Conservation (phyloP, 371 early-diverging fungal genomes). For the Mucor indicus region DNA sequence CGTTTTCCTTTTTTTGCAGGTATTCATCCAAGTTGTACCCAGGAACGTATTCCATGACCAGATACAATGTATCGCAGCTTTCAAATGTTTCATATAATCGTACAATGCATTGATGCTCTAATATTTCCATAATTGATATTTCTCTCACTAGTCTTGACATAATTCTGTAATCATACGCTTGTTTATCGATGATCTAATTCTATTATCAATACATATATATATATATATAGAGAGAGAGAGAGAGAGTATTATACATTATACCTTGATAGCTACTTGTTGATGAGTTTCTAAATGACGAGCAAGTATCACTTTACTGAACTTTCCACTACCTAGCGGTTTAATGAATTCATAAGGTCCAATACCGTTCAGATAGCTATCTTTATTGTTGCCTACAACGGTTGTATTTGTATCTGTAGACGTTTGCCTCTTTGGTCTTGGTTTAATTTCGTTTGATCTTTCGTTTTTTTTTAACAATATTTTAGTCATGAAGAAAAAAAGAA, state of each 20-base stretch:
- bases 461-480: too few relatives aligned
- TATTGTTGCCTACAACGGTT: slow-evolving; percentile 29
- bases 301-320: slow-evolving; percentile 82
- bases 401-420: not conserved
- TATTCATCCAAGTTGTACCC: slow-evolving; percentile 59
- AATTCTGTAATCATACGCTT: too few relatives aligned
- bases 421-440: too few relatives aligned
- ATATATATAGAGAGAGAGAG: too few relatives aligned
- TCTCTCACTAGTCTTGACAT: too few relatives aligned
- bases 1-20: slow-evolving; percentile 42
- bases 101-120: slow-evolving; percentile 81
- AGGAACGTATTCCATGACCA: slow-evolving; percentile 68
- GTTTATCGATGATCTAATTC: too few relatives aligned
- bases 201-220: too few relatives aligned
- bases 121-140: too few relatives aligned
- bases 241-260: too few relatives aligned
- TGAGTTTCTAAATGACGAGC: slow-evolving; percentile 68
- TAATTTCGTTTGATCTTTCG: too few relatives aligned
- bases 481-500: too few relatives aligned
- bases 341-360: slow-evolving; percentile 79
- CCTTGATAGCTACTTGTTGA: slow-evolving; percentile 48
- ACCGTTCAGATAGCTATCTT: slow-evolving; percentile 45
- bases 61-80: slow-evolving; percentile 76
- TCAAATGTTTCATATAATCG: slow-evolving; percentile 88
- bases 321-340: slow-evolving; percentile 77